These are phyloP conservation scores for Heritiera fomes DNA, from an alignment of 345 rosid genomes.

Conservation along the genomic window DNA sequence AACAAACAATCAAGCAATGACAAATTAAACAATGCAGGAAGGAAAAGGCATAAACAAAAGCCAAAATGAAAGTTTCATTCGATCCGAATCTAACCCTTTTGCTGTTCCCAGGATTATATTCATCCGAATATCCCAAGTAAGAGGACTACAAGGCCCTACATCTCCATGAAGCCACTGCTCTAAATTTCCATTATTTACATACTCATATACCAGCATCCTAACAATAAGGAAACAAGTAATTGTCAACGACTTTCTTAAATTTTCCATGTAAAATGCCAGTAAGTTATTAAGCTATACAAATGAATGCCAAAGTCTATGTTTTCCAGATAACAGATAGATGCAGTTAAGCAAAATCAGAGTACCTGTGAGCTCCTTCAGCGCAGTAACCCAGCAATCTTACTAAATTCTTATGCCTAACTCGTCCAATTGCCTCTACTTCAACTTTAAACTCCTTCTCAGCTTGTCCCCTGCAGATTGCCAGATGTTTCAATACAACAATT, in stretches of 20 bases:
- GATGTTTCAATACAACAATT: conserved; percentile 14
- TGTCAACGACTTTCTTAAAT: background rate
- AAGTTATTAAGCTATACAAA: background rate
- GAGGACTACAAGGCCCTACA: conserved; percentile 69
- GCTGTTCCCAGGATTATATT: conserved; percentile 76
- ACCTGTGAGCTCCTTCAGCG: conserved; percentile 98
- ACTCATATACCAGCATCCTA: conserved; percentile 94
- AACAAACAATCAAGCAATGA: background rate
- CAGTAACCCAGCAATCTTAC: conserved; percentile 92
- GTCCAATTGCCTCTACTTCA: conserved; percentile 93
- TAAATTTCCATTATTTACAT: conserved; percentile 73
- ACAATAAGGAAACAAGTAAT: conserved; percentile 15
- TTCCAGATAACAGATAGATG: background rate
- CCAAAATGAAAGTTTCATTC: background rate
- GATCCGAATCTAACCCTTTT: conserved; percentile 58
- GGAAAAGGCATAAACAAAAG: background rate
- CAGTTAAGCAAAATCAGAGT: conserved; percentile 3
- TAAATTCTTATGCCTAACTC: conserved; percentile 88
- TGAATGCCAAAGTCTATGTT: background rate
- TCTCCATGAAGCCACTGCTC: conserved; percentile 89
- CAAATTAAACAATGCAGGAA: conserved; percentile 5
- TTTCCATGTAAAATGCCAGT: background rate
- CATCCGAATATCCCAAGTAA: conserved; percentile 77
- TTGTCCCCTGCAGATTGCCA: conserved; percentile 62
- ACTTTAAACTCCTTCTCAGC: conserved; percentile 93